These are phyloP conservation scores for Trichoderma virens DNA, from an alignment of 495 filamentous ascomycete genomes.

Conservation along the genomic window DNA sequence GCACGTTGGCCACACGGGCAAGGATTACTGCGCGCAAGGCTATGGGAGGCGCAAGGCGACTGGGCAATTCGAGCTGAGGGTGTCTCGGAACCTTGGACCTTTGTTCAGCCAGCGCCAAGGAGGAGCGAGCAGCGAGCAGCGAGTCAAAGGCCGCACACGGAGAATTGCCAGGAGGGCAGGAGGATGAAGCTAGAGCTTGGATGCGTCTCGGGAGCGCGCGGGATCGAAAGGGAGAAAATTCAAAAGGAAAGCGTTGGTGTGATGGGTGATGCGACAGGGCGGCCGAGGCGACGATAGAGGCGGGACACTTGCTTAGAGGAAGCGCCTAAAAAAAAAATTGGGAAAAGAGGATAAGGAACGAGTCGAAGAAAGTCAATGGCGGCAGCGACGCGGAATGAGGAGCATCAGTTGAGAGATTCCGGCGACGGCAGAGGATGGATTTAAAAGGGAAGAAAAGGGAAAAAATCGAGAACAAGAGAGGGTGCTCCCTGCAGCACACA, in stretches of 20 bases:
- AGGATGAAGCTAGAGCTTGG: neutral
- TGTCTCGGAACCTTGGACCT: neutral
- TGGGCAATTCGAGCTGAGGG: neutral
- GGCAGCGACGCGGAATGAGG: neutral
- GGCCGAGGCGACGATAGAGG: neutral
- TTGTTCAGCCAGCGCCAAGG: neutral
- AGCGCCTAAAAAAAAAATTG: neutral
- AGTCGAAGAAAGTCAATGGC: slow-evolving; percentile 6
- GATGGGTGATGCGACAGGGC: slow-evolving; percentile 3
- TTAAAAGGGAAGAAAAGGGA: slow-evolving; percentile 10
- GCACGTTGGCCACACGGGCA: slow-evolving; percentile 28
- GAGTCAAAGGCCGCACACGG: neutral
- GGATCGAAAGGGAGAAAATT: neutral
- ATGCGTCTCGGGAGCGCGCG: neutral
- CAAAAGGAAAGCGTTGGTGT: neutral
- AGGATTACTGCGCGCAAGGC: slow-evolving; percentile 1
- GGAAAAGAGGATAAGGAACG: slow-evolving; percentile 1
- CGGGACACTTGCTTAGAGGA: neutral
- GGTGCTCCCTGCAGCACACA: slow-evolving; percentile 5
- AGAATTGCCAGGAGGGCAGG: neutral
- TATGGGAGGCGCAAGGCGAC: neutral
- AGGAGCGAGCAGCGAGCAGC: neutral
- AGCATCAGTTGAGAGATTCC: neutral
- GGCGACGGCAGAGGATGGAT: too few relatives aligned
- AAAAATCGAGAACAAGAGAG: slow-evolving; percentile 10